Conservation (phyloP, 2,329 filamentous ascomycete genomes). For the Claviceps pazoutovae region DNA sequence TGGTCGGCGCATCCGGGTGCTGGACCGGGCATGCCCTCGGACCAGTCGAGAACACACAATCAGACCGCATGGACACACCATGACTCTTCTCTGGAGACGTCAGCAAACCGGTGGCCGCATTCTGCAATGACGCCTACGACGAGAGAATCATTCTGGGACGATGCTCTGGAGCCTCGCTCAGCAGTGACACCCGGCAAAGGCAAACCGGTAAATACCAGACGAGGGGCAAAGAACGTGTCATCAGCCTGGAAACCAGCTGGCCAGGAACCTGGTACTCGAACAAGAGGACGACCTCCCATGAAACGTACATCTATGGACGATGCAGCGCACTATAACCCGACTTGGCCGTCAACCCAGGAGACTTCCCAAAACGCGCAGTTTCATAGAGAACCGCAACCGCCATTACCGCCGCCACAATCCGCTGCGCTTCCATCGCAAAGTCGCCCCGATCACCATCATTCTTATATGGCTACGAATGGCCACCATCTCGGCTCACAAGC, state of each 20-base stretch:
- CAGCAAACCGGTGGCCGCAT: conserved; percentile 57
- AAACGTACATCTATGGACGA: conserved; percentile 46
- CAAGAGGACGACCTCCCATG: conserved; percentile 66
- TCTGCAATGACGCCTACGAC: conserved; percentile 61
- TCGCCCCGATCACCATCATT: background rate
- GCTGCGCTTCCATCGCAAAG: background rate
- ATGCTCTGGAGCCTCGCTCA: conserved; percentile 51
- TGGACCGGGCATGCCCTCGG: conserved; percentile 20
- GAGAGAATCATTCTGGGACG: conserved; percentile 39
- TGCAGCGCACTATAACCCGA: conserved; percentile 50
- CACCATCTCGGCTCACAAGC: background rate
- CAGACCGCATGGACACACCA: conserved; percentile 21
- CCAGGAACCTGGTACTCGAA: conserved; percentile 50
- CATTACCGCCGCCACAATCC: background rate
- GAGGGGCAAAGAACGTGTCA: conserved; percentile 74
- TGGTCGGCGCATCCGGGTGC: conserved; percentile 33
- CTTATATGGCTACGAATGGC: background rate
- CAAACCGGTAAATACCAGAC: conserved; percentile 35
- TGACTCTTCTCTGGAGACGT: conserved; percentile 42
- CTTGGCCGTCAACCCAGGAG: conserved; percentile 33
- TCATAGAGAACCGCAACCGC: background rate
- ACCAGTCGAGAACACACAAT: conserved; percentile 20
- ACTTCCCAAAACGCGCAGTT: conserved; percentile 23
- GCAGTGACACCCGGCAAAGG: conserved; percentile 54
- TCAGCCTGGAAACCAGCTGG: conserved; percentile 72